phyloP scores from a whole-genome alignment of 306 rosid genomes.

The Gleditsia sinensis region DNA sequence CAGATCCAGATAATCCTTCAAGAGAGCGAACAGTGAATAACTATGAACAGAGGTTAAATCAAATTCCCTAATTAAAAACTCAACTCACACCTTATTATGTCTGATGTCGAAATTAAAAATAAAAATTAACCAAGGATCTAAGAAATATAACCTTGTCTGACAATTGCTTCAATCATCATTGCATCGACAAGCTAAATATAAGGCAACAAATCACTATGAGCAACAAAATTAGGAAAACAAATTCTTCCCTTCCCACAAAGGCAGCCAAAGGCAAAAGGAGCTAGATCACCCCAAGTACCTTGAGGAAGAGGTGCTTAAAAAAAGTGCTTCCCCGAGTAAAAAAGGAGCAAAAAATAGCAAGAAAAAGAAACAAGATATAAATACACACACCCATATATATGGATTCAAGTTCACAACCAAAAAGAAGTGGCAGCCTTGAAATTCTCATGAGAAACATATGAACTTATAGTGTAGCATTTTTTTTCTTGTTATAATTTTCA shows the following conservation, averaged over 20 bases:
- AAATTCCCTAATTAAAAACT: not conserved
- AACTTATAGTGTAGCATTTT: not conserved
- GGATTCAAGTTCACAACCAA: not conserved
- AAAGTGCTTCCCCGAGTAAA: not conserved
- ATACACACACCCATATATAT: no score
- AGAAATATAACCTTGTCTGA: not conserved
- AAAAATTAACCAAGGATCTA: constrained; percentile 7
- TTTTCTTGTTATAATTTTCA: not conserved
- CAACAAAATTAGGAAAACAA: not conserved
- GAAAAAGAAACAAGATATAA: no score
- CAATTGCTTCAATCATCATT: constrained; percentile 16
- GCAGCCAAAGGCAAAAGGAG: no score
- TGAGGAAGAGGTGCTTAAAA: not conserved
- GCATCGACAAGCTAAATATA: constrained; percentile 10
- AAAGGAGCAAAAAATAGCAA: no score
- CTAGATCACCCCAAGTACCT: no score
- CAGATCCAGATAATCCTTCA: constrained; percentile 71
- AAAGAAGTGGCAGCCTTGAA: not conserved
- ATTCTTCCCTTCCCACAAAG: not conserved
- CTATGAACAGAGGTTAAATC: constrained; percentile 14
- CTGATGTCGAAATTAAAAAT: constrained; percentile 3
- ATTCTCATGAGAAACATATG: not conserved
- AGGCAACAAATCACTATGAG: constrained; percentile 6
- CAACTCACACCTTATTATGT: not conserved
- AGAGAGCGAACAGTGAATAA: constrained; percentile 22